A percentile compares a stretch with the other conserved stretches of the same genome.
Conservation (phyloP, 345 rosid species). For the Psidium guajava region DNA sequence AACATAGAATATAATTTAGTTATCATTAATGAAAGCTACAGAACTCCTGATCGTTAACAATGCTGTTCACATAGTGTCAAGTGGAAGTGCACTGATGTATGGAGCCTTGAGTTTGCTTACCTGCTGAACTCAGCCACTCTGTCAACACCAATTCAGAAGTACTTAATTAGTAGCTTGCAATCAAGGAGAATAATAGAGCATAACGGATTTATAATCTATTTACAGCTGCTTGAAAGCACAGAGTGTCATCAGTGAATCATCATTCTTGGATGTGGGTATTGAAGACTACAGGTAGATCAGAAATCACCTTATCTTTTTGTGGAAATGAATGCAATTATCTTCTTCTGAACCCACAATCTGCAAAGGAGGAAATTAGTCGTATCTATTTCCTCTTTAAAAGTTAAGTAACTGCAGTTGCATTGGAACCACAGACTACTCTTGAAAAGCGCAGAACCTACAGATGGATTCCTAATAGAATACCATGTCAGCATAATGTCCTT, state of each 20-base stretch:
- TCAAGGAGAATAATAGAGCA: neutral
- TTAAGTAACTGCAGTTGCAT: neutral
- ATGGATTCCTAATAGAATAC: slow-evolving; percentile 19
- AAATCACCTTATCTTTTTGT: slow-evolving; percentile 84
- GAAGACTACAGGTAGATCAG: slow-evolving; percentile 1
- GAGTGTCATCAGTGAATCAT: neutral
- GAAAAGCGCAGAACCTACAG: neutral
- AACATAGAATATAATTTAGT: neutral
- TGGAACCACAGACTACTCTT: neutral
- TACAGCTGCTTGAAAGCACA: neutral
- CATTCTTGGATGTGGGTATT: neutral
- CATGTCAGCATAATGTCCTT: slow-evolving; percentile 91
- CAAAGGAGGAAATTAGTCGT: neutral
- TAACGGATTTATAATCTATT: neutral
- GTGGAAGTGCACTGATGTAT: neutral
- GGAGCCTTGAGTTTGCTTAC: slow-evolving; percentile 23
- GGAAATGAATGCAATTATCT: slow-evolving; percentile 72
- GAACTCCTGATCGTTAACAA: neutral
- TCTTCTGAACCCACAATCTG: slow-evolving; percentile 94
- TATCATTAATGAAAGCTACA: neutral
- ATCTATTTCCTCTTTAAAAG: neutral
- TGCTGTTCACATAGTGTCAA: neutral
- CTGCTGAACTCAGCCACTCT: slow-evolving; percentile 94
- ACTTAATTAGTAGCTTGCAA: slow-evolving; percentile 8
- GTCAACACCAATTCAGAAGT: slow-evolving; percentile 25